Percentiles rank a stretch among this genome's conserved stretches.
phyloP scores from a whole-genome alignment of 805 yeast species.

The Suhomyces prunicola region DNA sequence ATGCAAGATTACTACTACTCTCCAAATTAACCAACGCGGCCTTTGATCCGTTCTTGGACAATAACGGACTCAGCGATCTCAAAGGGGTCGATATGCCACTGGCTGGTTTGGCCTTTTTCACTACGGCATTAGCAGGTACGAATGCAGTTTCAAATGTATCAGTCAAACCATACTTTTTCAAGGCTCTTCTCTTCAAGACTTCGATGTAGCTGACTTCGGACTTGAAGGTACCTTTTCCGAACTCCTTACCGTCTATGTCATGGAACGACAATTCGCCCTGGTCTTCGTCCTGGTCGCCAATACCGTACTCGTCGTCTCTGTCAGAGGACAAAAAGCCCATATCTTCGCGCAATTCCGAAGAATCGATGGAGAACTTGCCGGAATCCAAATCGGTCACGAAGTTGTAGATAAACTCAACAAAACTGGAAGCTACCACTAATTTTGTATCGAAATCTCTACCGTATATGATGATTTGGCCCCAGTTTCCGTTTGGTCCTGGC shows the following conservation, averaged over 20 bases:
- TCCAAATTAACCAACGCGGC: slow-evolving; percentile 26
- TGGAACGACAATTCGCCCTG: slow-evolving; percentile 40
- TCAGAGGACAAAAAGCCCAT: slow-evolving; percentile 37
- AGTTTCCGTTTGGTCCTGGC: slow-evolving; percentile 64
- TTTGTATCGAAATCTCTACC: slow-evolving; percentile 94
- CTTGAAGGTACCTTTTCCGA: slow-evolving; percentile 22
- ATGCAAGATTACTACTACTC: slow-evolving; percentile 22
- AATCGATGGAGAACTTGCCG: slow-evolving; percentile 40
- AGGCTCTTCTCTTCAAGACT: slow-evolving; percentile 40
- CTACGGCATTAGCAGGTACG: slow-evolving; percentile 28
- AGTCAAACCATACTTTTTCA: slow-evolving; percentile 37
- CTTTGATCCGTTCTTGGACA: slow-evolving; percentile 9
- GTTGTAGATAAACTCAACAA: slow-evolving; percentile 40
- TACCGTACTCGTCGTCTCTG: slow-evolving; percentile 39
- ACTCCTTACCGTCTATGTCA: slow-evolving; percentile 37
- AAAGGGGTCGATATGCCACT: slow-evolving; percentile 11
- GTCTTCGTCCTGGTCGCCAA: slow-evolving; percentile 46
- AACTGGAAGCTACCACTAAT: slow-evolving; percentile 63
- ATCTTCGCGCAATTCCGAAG: slow-evolving; percentile 26
- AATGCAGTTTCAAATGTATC: slow-evolving; percentile 37
- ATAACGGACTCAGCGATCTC: slow-evolving; percentile 11
- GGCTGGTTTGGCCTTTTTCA: slow-evolving; percentile 5
- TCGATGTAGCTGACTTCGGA: slow-evolving; percentile 38
- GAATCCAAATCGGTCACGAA: slow-evolving; percentile 39
- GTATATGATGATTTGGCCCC: slow-evolving; percentile 90